These are phyloP conservation scores for Cerrena zonata DNA, from an alignment of 1,284 basidiomycete species.

Conservation along the genomic window DNA sequence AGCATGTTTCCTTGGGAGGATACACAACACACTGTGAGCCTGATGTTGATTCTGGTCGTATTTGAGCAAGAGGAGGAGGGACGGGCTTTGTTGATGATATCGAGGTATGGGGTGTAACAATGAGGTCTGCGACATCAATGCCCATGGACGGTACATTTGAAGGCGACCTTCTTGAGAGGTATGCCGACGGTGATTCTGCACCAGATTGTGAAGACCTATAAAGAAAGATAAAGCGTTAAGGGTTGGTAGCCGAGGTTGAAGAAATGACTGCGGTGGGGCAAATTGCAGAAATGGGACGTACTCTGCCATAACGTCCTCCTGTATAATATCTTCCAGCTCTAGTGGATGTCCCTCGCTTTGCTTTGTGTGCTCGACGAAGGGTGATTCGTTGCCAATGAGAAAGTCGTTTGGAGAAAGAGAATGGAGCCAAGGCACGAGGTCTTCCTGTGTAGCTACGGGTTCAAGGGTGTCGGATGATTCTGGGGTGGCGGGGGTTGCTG, in stretches of 20 bases:
- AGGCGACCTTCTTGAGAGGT: conserved; percentile 4
- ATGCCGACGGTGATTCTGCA: not conserved
- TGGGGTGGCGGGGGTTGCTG: conserved; percentile 59
- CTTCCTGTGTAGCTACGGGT: conserved; percentile 44
- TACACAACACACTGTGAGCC: conserved; percentile 53
- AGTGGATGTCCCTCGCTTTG: conserved; percentile 48
- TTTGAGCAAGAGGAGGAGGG: conserved; percentile 51
- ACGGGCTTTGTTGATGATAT: conserved; percentile 43
- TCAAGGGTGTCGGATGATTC: conserved; percentile 52
- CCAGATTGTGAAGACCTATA: conserved; percentile 1
- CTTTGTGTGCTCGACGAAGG: conserved; percentile 17
- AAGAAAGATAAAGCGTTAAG: conserved; percentile 5
- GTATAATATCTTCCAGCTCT: conserved; percentile 63
- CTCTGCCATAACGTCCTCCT: conserved; percentile 68
- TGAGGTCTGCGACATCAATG: conserved; percentile 5
- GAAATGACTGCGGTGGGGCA: conserved; percentile 10
- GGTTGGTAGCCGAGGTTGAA: conserved; percentile 11
- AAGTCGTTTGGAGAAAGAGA: conserved; percentile 37
- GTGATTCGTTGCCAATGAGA: conserved; percentile 24
- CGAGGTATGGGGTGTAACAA: conserved; percentile 10
- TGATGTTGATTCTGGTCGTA: conserved; percentile 44
- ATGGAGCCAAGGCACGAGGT: conserved; percentile 56
- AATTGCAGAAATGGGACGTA: conserved; percentile 31
- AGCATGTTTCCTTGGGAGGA: conserved; percentile 67
- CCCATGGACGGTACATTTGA: conserved; percentile 7